Base-by-base conservation (phyloP, 1,139 yeast species). In the Hemisphaericaspora lyxosophila region DNA sequence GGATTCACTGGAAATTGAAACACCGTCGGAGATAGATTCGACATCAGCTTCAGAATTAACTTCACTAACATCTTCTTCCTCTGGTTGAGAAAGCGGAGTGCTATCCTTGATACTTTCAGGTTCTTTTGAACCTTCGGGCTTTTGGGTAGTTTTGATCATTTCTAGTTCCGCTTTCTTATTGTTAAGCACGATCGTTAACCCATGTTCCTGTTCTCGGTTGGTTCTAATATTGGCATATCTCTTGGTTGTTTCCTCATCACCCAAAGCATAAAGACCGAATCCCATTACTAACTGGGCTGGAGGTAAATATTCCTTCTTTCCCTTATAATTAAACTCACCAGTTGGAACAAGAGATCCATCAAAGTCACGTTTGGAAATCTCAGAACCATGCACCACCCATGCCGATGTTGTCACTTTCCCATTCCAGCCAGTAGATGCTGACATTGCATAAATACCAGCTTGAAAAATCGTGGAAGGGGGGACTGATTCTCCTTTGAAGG, bases 201-300 rank as follows among this genome's bases (percentile, higher is more conserved):
- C 82, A 28, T 70, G 66, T 38, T 74, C 79, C 15, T 64, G 62
- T 45, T 75, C 76, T 43, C 67, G 67, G 4, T 56, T 48, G 3
- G 51, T 31, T 43, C 80, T 63, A 7, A 52, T 48, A 5, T 59
- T 61, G 24, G 62, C 63, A 39, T 77, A 73, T 41, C 64, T 67
- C 15, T 55, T 55, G 3, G 74, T 60, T 1, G 81, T 69, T 12
- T 66, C 77, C 35, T 77, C 82, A 48, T 80, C 82, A 5, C 82
- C 77, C 38, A 84, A 65, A 84, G 94, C 86, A 43, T 86, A 58
- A 42, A 92, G 74, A 0, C 87, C 97, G 46, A 89, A 70, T 0
- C 98, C 98, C 95, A 92, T 85, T 1, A 82, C 90, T 50, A 89
- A 61, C 50, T 83, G 95, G 12, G 82, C 74, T 1, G 97, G 96